Evolutionary conservation across 1,284 basidiomycete species (phyloP), one percentile per base, ranked within the genome.

Genomic region (Fomitopsis betulina): DNA sequence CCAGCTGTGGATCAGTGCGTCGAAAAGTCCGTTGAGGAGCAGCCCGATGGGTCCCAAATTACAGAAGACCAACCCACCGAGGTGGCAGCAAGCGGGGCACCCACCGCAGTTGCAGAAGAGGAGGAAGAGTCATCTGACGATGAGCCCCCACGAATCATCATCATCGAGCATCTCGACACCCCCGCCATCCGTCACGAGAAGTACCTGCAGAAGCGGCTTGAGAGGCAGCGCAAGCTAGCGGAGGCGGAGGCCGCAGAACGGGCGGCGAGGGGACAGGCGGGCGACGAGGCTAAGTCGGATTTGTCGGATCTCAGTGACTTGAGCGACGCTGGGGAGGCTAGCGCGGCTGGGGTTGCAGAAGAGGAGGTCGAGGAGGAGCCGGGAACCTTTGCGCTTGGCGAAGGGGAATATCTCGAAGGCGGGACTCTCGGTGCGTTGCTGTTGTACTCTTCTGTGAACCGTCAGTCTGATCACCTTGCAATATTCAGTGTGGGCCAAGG

Each of bases 121-220:
- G 54, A 59, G 12, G 47, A 53, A 17, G 54, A 54, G 32, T 43
- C n/a, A n/a, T n/a, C 60, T 42, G 58, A 62, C 49, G 61, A 51
- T 9, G 32, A 51, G 12, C 49, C 49, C 17, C 32, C n/a, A 5
- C 30, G 19, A 8, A 50, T 73, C 57, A 76, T 85, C 54, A 79
- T 86, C 58, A 80, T 89, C 58, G 87, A 90, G 65, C 81, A 84
- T 56, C 73, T 89, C 21, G 88, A 89, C 64, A 85, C 87, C 1
- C 87, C 87, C 37, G 79, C 79, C 5, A 85, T 78, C 37, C 81
- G 87, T 4, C 77, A 79, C 55, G 77, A 81, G 67, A 87, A 85
- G 68, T 75, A 76, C 27, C 67, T 73, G 56, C 76, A 76, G 25
- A 73, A 73, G 56, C 80, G 77, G 67, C 78, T 74, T 10, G 79